These are phyloP conservation scores for Blastosporella zonata DNA, from an alignment of 1,284 basidiomycete species.

Conservation along the genomic window DNA sequence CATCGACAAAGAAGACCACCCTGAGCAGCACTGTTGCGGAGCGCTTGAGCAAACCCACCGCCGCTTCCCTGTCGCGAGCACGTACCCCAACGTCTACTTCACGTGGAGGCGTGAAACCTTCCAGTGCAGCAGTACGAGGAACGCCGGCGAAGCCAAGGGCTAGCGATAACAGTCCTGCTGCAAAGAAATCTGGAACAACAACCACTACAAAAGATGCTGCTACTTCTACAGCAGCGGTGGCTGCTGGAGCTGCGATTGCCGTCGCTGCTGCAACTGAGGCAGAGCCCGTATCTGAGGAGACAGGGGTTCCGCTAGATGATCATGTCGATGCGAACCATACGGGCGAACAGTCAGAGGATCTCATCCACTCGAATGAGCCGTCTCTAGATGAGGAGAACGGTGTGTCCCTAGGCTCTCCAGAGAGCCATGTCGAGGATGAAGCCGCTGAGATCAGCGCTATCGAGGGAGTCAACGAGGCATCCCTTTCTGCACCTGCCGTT, in stretches of 20 bases:
- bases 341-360: conserved; percentile 3
- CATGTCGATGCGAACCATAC: neutral
- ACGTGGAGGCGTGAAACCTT: conserved; percentile 12
- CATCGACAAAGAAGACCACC: conserved; percentile 50
- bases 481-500: neutral
- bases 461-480: neutral
- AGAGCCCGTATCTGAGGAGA: conserved; percentile 2
- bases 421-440: neutral
- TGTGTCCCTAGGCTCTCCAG: neutral
- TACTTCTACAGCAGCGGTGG: neutral
- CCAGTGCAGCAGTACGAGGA: conserved; percentile 14
- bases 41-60: conserved; percentile 72
- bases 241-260: neutral
- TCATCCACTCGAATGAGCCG: neutral
- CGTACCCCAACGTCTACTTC: conserved; percentile 22
- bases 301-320: neutral
- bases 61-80: conserved; percentile 55
- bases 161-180: conserved; percentile 16
- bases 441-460: neutral
- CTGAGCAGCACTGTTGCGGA: conserved; percentile 50
- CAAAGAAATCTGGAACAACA: conserved; percentile 6
- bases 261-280: neutral
- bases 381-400: neutral
- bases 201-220: conserved; percentile 11
- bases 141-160: conserved; percentile 19